These are phyloP conservation scores for Patellaria atrata DNA, from an alignment of 495 filamentous ascomycete species.

Conservation along the genomic window DNA sequence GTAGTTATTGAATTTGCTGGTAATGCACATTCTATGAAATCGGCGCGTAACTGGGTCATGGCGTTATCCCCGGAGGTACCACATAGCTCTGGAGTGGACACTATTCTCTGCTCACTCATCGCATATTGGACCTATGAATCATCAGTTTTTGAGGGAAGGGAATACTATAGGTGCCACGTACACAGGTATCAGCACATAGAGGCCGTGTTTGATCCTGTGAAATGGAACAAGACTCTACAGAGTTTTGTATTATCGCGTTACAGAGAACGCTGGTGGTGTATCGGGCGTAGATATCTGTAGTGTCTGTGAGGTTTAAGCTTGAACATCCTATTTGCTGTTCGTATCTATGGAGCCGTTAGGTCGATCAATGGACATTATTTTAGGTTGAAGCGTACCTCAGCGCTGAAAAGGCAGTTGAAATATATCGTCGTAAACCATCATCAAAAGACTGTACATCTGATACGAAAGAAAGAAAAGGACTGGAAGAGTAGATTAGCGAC, in stretches of 20 bases:
- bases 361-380: background rate
- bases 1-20: constrained; percentile 67
- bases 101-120: constrained; percentile 70
- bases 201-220: constrained; percentile 49
- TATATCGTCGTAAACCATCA: constrained; percentile 52
- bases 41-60: constrained; percentile 67
- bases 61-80: constrained; percentile 45
- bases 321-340: constrained; percentile 66
- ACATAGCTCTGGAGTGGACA: constrained; percentile 62
- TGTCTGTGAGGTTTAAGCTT: constrained; percentile 61
- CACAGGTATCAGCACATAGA: constrained; percentile 83
- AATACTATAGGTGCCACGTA: constrained; percentile 37
- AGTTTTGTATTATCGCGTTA: constrained; percentile 90
- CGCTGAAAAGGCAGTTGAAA: constrained; percentile 57
- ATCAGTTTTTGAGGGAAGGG: constrained; percentile 17
- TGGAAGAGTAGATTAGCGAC: constrained; percentile 27
- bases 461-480: constrained; percentile 78
- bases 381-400: constrained; percentile 47
- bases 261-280: constrained; percentile 89
- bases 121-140: constrained; percentile 58
- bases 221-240: constrained; percentile 54
- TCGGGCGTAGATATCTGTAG: constrained; percentile 77
- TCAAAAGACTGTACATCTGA: constrained; percentile 68
- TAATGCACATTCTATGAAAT: constrained; percentile 79
- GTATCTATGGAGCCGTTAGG: constrained; percentile 39